Conservation (phyloP, 257 asterid genomes). For the Henckelia pumila region DNA sequence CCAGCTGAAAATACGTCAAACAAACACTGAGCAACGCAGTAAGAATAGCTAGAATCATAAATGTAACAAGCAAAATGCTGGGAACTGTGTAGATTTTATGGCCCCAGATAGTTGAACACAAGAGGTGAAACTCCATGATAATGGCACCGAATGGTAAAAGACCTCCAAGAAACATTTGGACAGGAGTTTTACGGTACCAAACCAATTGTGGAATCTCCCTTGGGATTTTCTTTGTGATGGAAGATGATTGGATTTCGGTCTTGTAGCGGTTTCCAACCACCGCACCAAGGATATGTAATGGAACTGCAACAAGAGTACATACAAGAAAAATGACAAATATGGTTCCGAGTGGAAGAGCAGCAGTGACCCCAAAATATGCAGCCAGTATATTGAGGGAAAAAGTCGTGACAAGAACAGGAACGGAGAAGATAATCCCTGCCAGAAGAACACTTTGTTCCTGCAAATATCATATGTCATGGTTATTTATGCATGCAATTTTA, state of each 20-base stretch:
- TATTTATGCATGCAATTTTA: conserved; percentile 1
- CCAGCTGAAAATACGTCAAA: conserved; percentile 77
- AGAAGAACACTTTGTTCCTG: conserved; percentile 54
- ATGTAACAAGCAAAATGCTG: conserved; percentile 48
- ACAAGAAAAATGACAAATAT: conserved; percentile 44
- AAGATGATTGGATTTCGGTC: conserved; percentile 46
- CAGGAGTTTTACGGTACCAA: conserved; percentile 67
- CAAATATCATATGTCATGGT: conserved; percentile 20
- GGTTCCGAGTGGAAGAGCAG: conserved; percentile 71
- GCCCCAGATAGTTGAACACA: conserved; percentile 82
- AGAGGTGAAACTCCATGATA: conserved; percentile 64
- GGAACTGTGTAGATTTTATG: conserved; percentile 57
- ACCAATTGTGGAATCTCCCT: conserved; percentile 50
- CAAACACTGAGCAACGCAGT: conserved; percentile 57
- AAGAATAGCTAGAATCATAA: conserved; percentile 51
- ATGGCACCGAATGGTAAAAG: conserved; percentile 81
- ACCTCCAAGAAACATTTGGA: conserved; percentile 80
- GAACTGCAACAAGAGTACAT: conserved; percentile 54
- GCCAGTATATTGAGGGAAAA: conserved; percentile 60
- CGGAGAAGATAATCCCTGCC: conserved; percentile 52
- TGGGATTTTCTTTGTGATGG: conserved; percentile 44
- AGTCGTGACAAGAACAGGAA: conserved; percentile 45
- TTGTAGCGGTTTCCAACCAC: conserved; percentile 50
- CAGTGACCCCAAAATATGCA: conserved; percentile 46
- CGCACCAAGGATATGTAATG: conserved; percentile 63